These are phyloP conservation scores for Fusarium ambrosium DNA, from an alignment of 2,329 filamentous ascomycete genomes.

Conservation along the genomic window DNA sequence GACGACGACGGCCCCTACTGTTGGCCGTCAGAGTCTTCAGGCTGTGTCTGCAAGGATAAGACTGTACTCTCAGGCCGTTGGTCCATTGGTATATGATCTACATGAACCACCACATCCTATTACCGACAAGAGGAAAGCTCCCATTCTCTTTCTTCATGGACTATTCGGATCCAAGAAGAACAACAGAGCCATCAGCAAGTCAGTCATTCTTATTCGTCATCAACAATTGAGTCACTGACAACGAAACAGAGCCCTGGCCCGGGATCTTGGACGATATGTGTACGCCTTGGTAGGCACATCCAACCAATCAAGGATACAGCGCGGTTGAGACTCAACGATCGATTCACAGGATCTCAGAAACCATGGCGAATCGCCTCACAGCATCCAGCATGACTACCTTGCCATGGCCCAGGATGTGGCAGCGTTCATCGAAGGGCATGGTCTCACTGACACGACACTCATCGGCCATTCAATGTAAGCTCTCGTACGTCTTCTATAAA, in stretches of 20 bases:
- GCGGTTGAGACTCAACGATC: constrained; percentile 29
- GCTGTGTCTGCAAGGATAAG: constrained; percentile 17
- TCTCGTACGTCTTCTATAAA: background rate
- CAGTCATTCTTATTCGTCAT: constrained; percentile 52
- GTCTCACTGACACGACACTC: constrained; percentile 77
- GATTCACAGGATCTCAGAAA: constrained; percentile 83
- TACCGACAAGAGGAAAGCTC: constrained; percentile 60
- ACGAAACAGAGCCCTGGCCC: constrained; percentile 76
- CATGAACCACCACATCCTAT: constrained; percentile 67
- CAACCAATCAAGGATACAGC: constrained; percentile 3
- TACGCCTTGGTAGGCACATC: constrained; percentile 78
- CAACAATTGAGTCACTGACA: background rate
- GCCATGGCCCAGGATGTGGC: constrained; percentile 88
- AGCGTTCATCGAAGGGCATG: constrained; percentile 80
- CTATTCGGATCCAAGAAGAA: constrained; percentile 97
- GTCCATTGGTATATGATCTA: constrained; percentile 73
- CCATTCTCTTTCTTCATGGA: constrained; percentile 91
- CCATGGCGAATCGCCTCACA: constrained; percentile 90
- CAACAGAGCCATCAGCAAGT: constrained; percentile 96
- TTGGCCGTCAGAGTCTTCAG: constrained; percentile 7
- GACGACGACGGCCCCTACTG: constrained; percentile 3
- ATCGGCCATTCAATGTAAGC: constrained; percentile 94
- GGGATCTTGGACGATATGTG: constrained; percentile 83
- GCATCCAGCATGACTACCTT: constrained; percentile 80
- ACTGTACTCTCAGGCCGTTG: constrained; percentile 42